Evolutionary conservation across 2,329 filamentous ascomycete genomes (phyloP).

Genomic region (Clarireedia sp.): DNA sequence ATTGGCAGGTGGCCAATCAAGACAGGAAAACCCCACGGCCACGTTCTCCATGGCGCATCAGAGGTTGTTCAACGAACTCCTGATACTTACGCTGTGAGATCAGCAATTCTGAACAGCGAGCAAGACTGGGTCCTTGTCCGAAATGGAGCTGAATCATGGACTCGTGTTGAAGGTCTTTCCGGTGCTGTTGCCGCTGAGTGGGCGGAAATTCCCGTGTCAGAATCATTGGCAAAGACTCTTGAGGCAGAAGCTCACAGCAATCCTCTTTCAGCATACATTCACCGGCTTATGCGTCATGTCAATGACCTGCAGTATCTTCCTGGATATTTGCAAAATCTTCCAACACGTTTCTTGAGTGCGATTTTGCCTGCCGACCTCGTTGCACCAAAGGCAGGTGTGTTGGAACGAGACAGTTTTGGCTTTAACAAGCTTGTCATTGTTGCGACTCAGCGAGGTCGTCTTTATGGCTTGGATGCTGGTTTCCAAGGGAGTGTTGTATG

Average conservation of each 20-base stretch:
- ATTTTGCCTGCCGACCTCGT: constrained; percentile 46
- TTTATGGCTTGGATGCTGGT: constrained; percentile 73
- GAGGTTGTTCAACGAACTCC: constrained; percentile 69
- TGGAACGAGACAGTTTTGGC: constrained; percentile 70
- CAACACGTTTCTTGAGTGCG: constrained; percentile 57
- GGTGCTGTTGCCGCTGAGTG: constrained; percentile 72
- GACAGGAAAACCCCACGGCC: constrained; percentile 33
- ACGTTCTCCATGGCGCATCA: constrained; percentile 57
- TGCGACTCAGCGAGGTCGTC: constrained; percentile 68
- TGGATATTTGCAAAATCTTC: constrained; percentile 61
- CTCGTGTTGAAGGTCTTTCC: constrained; percentile 73
- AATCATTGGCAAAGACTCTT: constrained; percentile 70
- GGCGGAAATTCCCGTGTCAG: constrained; percentile 66
- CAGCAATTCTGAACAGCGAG: constrained; percentile 58
- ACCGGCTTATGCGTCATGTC: constrained; percentile 75
- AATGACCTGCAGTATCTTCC: constrained; percentile 72
- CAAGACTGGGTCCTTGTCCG: constrained; percentile 77
- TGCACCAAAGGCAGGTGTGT: constrained; percentile 35
- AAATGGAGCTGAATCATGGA: constrained; percentile 76
- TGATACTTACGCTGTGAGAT: constrained; percentile 67
- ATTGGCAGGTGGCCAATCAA: constrained; percentile 66
- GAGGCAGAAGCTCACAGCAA: constrained; percentile 83
- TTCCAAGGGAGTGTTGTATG: constrained; percentile 68
- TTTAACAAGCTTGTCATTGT: constrained; percentile 80
- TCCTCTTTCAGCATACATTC: constrained; percentile 72